Evolutionary conservation across 768 basidiomycete species (phyloP), one percentile per base, ranked within the genome.

Genomic region (Tulasnella sp.): DNA sequence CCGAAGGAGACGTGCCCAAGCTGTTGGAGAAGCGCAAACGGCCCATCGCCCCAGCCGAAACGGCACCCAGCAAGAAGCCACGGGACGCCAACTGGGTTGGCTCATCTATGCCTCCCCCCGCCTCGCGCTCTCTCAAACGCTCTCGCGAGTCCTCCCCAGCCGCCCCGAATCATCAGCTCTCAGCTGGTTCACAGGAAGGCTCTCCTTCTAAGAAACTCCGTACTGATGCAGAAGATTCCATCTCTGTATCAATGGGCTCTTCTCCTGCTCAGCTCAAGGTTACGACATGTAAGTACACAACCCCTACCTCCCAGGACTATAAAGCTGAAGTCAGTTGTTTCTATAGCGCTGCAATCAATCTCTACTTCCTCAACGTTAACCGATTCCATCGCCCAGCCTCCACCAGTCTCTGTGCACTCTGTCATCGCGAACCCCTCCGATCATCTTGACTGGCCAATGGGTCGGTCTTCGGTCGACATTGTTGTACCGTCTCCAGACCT

Each of bases 11-110:
- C 27, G 13, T 9, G 45, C n/a, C 24, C 37, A 43, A 24, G 22
- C 13, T 24, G 8, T 15, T 15, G 29, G 24, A 40, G 49, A 51
- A 51, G 49, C 49, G 53, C 19, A 53, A 54, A 29, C 54, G 31
- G 5, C 8, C 47, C 20, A 49, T 19, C 34, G 43, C 19, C 39
- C 39, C 39, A 40, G n/a, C 39, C 39, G 39, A 40, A 16, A 25
- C 19, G 39, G 39, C 39, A 6, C 39, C 39, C 39, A 40, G 39
- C 39, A 40, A 40, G 39, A 20, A 20, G 19, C 19, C 39, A 16
- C 19, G 19, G 19, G 39, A 20, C n/a, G 6, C 39, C 39, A 25
- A 20, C 39, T 20, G 27, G 39, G n/a, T 25, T n/a, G 47, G 43
- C 32, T 16, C 50, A 1, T 49, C 37, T 20, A 34, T 19, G 1